Conservation (phyloP, 495 filamentous ascomycete genomes). For the Lepidopterella palustris region DNA sequence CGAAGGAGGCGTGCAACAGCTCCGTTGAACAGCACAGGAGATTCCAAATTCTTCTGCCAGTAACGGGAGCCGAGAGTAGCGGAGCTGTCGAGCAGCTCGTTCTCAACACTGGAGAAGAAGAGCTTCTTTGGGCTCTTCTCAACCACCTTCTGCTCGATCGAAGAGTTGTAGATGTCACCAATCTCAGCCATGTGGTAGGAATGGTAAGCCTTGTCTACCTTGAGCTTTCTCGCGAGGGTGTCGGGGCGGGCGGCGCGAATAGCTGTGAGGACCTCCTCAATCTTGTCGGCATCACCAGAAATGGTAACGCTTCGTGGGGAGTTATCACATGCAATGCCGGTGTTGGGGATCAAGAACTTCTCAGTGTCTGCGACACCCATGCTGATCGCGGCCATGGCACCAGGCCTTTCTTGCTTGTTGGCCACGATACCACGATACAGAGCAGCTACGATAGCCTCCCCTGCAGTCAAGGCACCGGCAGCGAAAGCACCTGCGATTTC, state of each 20-base stretch:
- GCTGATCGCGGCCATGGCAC: conserved; percentile 8
- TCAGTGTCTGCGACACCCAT: neutral
- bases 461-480: conserved; percentile 3
- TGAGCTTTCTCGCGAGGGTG: neutral
- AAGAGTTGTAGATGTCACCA: neutral
- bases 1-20: neutral
- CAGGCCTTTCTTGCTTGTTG: neutral
- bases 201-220: conserved; percentile 23
- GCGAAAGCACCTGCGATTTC: conserved; percentile 21
- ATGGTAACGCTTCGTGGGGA: conserved; percentile 8
- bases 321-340: conserved; percentile 6
- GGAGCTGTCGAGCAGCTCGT: neutral
- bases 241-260: neutral
- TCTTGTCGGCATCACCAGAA: conserved; percentile 9
- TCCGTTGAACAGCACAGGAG: conserved; percentile 10
- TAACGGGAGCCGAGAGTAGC: neutral
- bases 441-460: conserved; percentile 7
- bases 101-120: neutral
- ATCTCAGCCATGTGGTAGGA: conserved; percentile 11
- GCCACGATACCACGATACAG: conserved; percentile 10
- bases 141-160: neutral
- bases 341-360: neutral
- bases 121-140: neutral
- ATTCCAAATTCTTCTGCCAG: conserved; percentile 13
- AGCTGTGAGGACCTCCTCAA: neutral